These are phyloP conservation scores for Talaromyces nanjingensis DNA, from an alignment of 495 filamentous ascomycete genomes.

Conservation along the genomic window DNA sequence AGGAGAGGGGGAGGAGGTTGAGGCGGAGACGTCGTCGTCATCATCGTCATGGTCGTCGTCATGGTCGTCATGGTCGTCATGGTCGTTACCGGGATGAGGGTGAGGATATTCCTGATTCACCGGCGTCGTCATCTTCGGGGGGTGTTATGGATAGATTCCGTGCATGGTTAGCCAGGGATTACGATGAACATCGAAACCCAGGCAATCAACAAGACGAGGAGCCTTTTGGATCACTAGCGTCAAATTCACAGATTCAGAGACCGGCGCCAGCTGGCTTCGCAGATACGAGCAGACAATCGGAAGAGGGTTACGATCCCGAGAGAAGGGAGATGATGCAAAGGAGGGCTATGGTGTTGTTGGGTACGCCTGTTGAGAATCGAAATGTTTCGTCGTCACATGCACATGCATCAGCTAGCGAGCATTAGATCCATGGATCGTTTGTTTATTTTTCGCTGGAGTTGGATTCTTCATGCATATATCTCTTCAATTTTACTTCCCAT, in stretches of 20 bases:
- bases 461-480: background rate
- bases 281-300: background rate
- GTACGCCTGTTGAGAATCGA: background rate
- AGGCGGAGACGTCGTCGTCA: background rate
- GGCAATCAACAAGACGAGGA: background rate
- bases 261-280: background rate
- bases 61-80: background rate
- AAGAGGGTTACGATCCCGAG: background rate
- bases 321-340: slow-evolving; percentile 9
- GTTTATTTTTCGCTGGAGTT: too few species aligned
- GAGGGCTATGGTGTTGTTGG: slow-evolving; percentile 6
- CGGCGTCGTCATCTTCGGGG: background rate
- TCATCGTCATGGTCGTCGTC: background rate
- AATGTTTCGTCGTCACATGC: background rate
- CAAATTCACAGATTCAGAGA: background rate
- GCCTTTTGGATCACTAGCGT: background rate
- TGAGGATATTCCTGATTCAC: background rate
- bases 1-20: slow-evolving; percentile 35
- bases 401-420: background rate
- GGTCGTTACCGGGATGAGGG: background rate
- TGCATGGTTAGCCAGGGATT: background rate
- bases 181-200: background rate
- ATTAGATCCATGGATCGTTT: background rate
- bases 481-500: background rate
- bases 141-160: background rate